Base-by-base conservation (phyloP, 2,329 filamentous ascomycete species). In the Aspergillus ibericus region DNA sequence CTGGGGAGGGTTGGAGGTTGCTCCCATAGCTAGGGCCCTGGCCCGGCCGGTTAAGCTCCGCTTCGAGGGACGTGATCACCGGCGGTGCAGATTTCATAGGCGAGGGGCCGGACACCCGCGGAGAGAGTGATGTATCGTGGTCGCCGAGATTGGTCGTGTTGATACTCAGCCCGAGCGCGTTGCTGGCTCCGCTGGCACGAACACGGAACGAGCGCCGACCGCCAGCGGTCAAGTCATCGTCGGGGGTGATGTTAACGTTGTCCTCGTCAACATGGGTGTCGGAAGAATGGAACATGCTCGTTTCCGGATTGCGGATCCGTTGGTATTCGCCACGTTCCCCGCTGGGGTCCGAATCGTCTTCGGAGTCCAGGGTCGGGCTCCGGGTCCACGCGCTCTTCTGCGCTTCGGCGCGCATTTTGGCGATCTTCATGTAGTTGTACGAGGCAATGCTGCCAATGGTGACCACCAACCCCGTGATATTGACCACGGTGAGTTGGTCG, bases 351-450 rank as follows among this genome's bases (percentile, higher is more conserved):
- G 61, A 65, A 27, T 67, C 67, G 18, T 72, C 70, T 6, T 73
- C 71, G 6, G 72, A 70, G 25, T 68, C 63, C 15, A 66, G 63
- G 42, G 63, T 67, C 16, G 63, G 65, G 18, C 65, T 67, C 9
- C 64, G 64, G 38, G 65, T 63, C 66, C 61, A 70, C 16, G 72
- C 53, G 42, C 81, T 77, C 63, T 80, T 77, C 18, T 76, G 74
- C 1, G 92, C 91, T 12, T 96, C 90, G 55, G 84, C 78, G 48
- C 91, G 85, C 95, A 99, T 97, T 76, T 90, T 91, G 50, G 81
- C 83, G 63, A 98, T 91, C 75, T 99, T 98, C 75, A 98, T 88
- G 72, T 91, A 97, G 71, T 99, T 99, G 77, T 99, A 99, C 13
- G 88, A 86, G 5, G 81, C 87, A 63, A 99, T 99, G 63, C 92